A percentile compares a stretch with the other conserved stretches of the same genome.
phyloP scores from a whole-genome alignment of 371 early-diverging fungal genomes.

The Haplosporangium sp. region DNA sequence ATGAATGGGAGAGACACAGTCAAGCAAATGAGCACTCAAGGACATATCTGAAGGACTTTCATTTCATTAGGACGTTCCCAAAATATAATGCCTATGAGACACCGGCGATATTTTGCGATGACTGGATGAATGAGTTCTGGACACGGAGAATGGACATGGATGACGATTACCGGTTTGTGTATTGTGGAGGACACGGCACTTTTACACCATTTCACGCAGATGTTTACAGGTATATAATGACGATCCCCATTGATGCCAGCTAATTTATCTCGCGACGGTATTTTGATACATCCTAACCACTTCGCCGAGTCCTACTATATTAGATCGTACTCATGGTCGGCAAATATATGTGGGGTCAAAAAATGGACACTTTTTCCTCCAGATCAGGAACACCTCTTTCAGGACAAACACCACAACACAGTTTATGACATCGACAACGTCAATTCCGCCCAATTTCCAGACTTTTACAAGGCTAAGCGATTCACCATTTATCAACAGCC shows the following conservation, averaged over 20 bases:
- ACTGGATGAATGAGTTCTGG: conserved; percentile 83
- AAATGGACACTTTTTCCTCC: conserved; percentile 79
- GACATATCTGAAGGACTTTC: conserved; percentile 80
- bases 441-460: conserved; percentile 59
- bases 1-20: conserved; percentile 57
- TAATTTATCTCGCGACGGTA: background rate
- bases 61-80: conserved; percentile 67
- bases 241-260: background rate
- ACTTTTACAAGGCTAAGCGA: conserved; percentile 61
- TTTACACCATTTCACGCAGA: conserved; percentile 86
- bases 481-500: conserved; percentile 67
- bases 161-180: conserved; percentile 81
- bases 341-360: conserved; percentile 80
- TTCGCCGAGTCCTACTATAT: background rate
- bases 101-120: conserved; percentile 70
- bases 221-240: conserved; percentile 65
- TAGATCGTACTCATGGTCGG: conserved; percentile 83
- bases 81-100: conserved; percentile 60
- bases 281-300: too few relatives aligned
- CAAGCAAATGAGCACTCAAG: conserved; percentile 22
- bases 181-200: conserved; percentile 76
- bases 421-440: conserved; percentile 71
- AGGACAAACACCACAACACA: conserved; percentile 59
- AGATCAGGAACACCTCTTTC: conserved; percentile 63
- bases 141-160: conserved; percentile 45